phyloP scores from a whole-genome alignment of 176 grass and related monocot species.

The Triticum turgidum region DNA sequence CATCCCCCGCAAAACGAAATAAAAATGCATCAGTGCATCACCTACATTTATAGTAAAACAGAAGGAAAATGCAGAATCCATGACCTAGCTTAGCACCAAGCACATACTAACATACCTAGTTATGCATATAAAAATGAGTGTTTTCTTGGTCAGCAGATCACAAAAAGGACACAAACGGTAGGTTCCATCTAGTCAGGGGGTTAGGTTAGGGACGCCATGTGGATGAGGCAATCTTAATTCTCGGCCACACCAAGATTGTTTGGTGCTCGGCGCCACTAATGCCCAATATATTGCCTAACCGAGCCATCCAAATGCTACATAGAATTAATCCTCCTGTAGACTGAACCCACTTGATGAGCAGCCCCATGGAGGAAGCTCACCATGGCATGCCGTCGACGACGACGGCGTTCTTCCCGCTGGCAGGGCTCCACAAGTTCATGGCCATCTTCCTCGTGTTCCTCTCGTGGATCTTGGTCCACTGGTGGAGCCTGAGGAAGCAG shows the following conservation, averaged over 20 bases:
- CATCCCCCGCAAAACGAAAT: no score
- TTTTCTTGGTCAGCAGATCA: slow-evolving; percentile 34
- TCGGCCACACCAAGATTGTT: slow-evolving; percentile 69
- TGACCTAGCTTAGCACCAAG: neutral
- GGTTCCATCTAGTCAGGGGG: slow-evolving; percentile 28
- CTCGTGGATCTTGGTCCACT: slow-evolving; percentile 73
- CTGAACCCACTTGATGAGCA: slow-evolving; percentile 31
- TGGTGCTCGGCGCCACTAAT: slow-evolving; percentile 22
- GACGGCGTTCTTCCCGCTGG: slow-evolving; percentile 20
- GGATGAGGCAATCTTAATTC: slow-evolving; percentile 74
- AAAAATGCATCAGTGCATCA: neutral
- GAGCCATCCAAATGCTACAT: slow-evolving; percentile 25
- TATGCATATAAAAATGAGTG: neutral
- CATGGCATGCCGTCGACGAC: neutral
- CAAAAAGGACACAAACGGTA: slow-evolving; percentile 38
- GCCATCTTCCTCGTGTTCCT: slow-evolving; percentile 41
- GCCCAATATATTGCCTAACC: slow-evolving; percentile 53
- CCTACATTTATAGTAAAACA: neutral
- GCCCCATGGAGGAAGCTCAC: slow-evolving; percentile 59
- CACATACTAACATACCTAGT: neutral
- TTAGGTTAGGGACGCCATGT: slow-evolving; percentile 63
- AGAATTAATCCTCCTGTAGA: slow-evolving; percentile 20
- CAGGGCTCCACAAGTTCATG: slow-evolving; percentile 49
- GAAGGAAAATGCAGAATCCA: neutral
- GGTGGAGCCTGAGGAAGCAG: slow-evolving; percentile 65